Conservation (phyloP, 148 eudicot genomes). For the Amaranthus palmeri region DNA sequence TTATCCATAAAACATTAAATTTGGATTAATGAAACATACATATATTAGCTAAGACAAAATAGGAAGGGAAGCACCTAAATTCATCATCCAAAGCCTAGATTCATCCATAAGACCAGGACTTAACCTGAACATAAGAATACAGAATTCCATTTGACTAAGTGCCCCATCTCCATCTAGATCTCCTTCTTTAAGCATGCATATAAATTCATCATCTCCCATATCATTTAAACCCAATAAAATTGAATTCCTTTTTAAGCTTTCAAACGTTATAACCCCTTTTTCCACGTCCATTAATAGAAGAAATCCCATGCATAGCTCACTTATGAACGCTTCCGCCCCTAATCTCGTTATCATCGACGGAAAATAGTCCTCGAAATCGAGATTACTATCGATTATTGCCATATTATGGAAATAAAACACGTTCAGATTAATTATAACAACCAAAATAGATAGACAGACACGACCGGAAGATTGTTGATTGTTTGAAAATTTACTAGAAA, state of each 20-base stretch:
- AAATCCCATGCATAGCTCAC: constrained; percentile 51
- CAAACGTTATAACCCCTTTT: constrained; percentile 39
- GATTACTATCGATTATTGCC: constrained; percentile 15
- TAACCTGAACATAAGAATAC: constrained; percentile 46
- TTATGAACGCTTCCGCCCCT: constrained; percentile 37
- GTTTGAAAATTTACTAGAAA: background rate
- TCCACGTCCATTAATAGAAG: constrained; percentile 36
- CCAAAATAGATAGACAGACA: too few relatives aligned
- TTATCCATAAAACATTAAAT: too few relatives aligned
- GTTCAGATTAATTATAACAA: background rate
- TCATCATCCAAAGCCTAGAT: constrained; percentile 27
- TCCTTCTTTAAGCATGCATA: constrained; percentile 45
- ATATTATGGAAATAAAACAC: background rate
- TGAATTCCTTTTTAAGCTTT: constrained; percentile 50
- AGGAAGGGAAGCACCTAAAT: constrained; percentile 3
- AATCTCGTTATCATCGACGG: constrained; percentile 42
- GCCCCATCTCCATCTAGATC: constrained; percentile 51
- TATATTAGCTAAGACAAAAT: background rate
- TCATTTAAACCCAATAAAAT: constrained; percentile 36
- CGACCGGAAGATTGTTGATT: too few relatives aligned
- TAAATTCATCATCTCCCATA: constrained; percentile 37
- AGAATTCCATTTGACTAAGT: constrained; percentile 42
- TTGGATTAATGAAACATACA: too few relatives aligned
- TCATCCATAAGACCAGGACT: constrained; percentile 49
- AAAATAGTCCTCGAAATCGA: constrained; percentile 41